phyloP scores from a whole-genome alignment of 495 filamentous ascomycete genomes.

The Penicillium longicatenatum region DNA sequence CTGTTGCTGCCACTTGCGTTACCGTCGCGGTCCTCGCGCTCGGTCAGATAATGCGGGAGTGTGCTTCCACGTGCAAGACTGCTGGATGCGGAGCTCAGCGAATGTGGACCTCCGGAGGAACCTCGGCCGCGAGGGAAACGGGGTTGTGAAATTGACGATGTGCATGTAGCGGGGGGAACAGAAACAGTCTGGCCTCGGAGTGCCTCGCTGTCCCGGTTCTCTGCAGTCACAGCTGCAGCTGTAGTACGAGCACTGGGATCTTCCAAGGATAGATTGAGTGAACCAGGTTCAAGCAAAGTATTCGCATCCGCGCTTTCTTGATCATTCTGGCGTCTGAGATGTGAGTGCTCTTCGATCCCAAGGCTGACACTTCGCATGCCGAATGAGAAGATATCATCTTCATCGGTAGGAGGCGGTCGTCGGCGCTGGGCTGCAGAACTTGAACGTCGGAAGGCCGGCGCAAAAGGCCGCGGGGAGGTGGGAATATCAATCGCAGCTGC shows the following conservation, averaged over 20 bases:
- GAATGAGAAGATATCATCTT: slow-evolving; percentile 61
- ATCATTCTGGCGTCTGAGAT: slow-evolving; percentile 54
- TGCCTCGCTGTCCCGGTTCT: slow-evolving; percentile 38
- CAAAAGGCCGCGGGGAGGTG: slow-evolving; percentile 66
- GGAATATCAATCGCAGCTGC: slow-evolving; percentile 83
- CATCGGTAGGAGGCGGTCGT: slow-evolving; percentile 53
- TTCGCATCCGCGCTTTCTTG: slow-evolving; percentile 27
- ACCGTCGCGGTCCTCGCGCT: slow-evolving; percentile 51
- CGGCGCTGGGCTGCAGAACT: slow-evolving; percentile 79
- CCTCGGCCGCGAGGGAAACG: slow-evolving; percentile 47
- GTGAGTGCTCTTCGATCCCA: slow-evolving; percentile 66
- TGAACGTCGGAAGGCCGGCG: slow-evolving; percentile 64
- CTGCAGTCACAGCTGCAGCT: slow-evolving; percentile 46
- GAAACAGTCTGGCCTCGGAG: slow-evolving; percentile 34
- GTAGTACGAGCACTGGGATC: slow-evolving; percentile 21
- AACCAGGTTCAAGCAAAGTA: neutral
- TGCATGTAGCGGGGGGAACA: slow-evolving; percentile 41
- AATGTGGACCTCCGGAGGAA: slow-evolving; percentile 42
- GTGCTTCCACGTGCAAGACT: slow-evolving; percentile 43
- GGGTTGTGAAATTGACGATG: slow-evolving; percentile 38
- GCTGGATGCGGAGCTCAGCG: slow-evolving; percentile 47
- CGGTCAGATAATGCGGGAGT: slow-evolving; percentile 36
- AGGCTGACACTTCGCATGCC: slow-evolving; percentile 77
- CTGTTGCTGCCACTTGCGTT: slow-evolving; percentile 57
- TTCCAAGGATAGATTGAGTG: slow-evolving; percentile 4